These are phyloP conservation scores for Metschnikowia aberdeeniae DNA, from an alignment of 805 yeast species.

Conservation along the genomic window DNA sequence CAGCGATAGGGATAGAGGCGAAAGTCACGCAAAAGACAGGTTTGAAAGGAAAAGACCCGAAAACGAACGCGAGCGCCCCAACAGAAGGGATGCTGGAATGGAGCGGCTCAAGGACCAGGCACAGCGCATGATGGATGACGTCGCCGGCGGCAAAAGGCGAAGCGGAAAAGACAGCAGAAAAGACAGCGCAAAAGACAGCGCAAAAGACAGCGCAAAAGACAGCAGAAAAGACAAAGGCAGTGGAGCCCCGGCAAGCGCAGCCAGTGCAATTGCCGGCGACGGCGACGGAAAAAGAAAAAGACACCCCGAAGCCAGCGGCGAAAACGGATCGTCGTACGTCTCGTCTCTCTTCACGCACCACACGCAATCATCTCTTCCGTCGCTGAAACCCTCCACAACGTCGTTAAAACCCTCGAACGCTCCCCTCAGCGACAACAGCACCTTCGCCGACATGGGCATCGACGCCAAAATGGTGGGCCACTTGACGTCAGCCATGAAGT, in stretches of 20 bases:
- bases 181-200: too few species aligned
- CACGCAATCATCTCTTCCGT: slow-evolving; percentile 37
- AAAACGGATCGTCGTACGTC: slow-evolving; percentile 55
- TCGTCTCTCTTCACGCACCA: slow-evolving; percentile 71
- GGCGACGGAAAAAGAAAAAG: slow-evolving; percentile 9
- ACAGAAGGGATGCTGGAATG: not conserved
- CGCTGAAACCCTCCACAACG: slow-evolving; percentile 46
- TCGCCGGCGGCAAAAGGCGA: not conserved
- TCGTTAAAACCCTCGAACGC: slow-evolving; percentile 72
- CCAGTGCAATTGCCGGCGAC: not conserved
- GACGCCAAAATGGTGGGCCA: slow-evolving; percentile 50
- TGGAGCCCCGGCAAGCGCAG: too few species aligned
- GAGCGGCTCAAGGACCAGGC: not conserved
- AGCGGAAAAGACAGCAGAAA: not conserved
- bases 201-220: too few species aligned
- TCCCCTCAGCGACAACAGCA: slow-evolving; percentile 64
- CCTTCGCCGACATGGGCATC: slow-evolving; percentile 71
- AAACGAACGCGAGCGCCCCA: too few species aligned
- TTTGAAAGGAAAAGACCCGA: too few species aligned
- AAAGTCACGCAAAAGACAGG: too few species aligned
- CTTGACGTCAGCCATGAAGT: slow-evolving; percentile 51
- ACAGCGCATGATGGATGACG: slow-evolving; percentile 1
- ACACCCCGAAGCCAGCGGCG: slow-evolving; percentile 1
- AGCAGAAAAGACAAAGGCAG: too few species aligned
- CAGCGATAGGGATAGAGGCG: too few species aligned